These are phyloP conservation scores for Mycena crocata DNA, from an alignment of 768 basidiomycete genomes.

Conservation along the genomic window DNA sequence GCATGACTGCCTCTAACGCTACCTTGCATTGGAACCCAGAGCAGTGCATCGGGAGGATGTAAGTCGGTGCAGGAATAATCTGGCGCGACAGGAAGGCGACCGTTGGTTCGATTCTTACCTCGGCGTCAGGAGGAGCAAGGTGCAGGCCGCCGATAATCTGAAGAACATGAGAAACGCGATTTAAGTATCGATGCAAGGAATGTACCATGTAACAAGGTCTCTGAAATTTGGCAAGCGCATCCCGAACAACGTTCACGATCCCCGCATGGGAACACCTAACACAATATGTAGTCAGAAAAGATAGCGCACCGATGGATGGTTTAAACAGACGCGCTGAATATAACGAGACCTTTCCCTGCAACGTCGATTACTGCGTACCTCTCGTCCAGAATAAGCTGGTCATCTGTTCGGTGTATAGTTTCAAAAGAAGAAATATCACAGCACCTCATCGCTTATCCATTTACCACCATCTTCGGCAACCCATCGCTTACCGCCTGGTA, in stretches of 20 bases:
- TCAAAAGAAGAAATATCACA: constrained; percentile 9
- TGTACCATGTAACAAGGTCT: constrained; percentile 83
- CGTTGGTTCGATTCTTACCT: constrained; percentile 72
- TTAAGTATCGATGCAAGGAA: not conserved
- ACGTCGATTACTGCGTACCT: constrained; percentile 84
- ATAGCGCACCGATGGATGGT: not conserved
- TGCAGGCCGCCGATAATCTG: constrained; percentile 87
- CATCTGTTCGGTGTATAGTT: not conserved
- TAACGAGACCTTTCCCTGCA: constrained; percentile 81
- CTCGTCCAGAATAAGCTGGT: constrained; percentile 84
- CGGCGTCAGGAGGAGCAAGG: constrained; percentile 78
- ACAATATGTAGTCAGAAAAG: not conserved
- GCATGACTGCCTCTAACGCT: constrained; percentile 73
- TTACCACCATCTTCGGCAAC: constrained; percentile 49
- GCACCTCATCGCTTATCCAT: constrained; percentile 70
- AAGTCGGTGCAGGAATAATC: constrained; percentile 72
- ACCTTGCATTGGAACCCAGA: constrained; percentile 83
- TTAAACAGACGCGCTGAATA: constrained; percentile 84
- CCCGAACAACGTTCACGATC: constrained; percentile 84
- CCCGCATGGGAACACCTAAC: constrained; percentile 81
- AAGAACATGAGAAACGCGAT: not conserved
- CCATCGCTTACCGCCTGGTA: constrained; percentile 78
- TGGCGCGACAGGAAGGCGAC: constrained; percentile 75
- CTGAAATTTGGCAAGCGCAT: constrained; percentile 70
- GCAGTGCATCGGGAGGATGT: constrained; percentile 88